Percentiles rank a stretch among this genome's conserved stretches.
Conservation (phyloP, 441 rosid species). For the Euphorbia schlechtendalii region DNA sequence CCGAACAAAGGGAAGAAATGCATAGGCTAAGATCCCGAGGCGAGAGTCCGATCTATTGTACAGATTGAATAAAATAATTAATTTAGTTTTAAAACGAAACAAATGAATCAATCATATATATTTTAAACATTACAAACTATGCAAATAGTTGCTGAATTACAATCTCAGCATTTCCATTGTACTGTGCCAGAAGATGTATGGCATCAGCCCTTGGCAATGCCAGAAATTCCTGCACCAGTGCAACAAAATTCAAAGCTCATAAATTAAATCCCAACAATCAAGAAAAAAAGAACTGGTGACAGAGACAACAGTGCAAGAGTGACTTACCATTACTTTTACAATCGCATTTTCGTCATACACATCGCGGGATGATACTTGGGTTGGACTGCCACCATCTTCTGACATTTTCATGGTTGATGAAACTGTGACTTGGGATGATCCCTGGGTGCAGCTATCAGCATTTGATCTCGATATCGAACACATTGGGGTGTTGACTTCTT, state of each 20-base stretch:
- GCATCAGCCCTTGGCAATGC: constrained; percentile 97
- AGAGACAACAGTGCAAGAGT: not conserved
- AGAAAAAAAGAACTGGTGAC: not conserved
- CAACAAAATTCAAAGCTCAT: not conserved
- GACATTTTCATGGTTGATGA: constrained; percentile 57
- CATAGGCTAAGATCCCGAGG: not conserved
- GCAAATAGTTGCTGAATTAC: constrained; percentile 81
- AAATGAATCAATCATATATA: constrained; percentile 10
- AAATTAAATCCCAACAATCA: no score
- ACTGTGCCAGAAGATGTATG: constrained; percentile 81
- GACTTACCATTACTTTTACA: constrained; percentile 88
- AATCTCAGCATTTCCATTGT: constrained; percentile 78
- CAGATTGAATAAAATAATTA: constrained; percentile 21
- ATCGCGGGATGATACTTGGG: constrained; percentile 60
- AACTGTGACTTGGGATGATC: constrained; percentile 64
- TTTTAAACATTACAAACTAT: constrained; percentile 19
- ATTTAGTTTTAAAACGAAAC: not conserved
- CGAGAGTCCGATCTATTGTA: not conserved
- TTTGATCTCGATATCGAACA: constrained; percentile 49
- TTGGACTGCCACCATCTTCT: constrained; percentile 74
- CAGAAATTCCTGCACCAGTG: constrained; percentile 75
- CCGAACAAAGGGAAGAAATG: not conserved
- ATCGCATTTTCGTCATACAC: constrained; percentile 82
- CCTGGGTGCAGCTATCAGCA: constrained; percentile 57
- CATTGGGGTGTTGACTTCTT: constrained; percentile 51